These are phyloP conservation scores for Geosmithia morbida DNA, from an alignment of 2,329 filamentous ascomycete genomes.

Conservation along the genomic window DNA sequence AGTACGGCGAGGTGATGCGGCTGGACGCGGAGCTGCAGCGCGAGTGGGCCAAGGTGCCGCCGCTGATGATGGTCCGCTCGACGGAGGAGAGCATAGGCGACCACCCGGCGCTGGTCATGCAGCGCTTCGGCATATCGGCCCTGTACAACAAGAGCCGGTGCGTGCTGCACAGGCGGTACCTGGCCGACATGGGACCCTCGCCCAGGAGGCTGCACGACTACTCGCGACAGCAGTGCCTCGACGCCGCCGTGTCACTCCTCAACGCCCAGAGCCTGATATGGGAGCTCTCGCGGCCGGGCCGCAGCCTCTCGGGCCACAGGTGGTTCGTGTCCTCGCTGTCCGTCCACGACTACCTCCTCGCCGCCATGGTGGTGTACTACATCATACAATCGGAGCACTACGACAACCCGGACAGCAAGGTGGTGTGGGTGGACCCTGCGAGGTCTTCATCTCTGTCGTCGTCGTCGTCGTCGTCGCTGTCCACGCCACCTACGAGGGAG, in stretches of 20 bases:
- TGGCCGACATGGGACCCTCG: constrained; percentile 20
- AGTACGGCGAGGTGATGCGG: constrained; percentile 32
- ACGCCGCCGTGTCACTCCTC: constrained; percentile 32
- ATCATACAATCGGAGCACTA: constrained; percentile 27
- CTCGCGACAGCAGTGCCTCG: constrained; percentile 34
- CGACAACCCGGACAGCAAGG: constrained; percentile 16
- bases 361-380: constrained; percentile 25
- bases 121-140: constrained; percentile 35
- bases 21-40: constrained; percentile 30
- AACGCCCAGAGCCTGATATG: constrained; percentile 31
- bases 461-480: too few relatives aligned
- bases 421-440: constrained; percentile 16
- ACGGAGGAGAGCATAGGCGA: constrained; percentile 35
- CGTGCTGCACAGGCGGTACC: constrained; percentile 38
- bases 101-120: constrained; percentile 28
- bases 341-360: constrained; percentile 33
- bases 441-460: too few relatives aligned
- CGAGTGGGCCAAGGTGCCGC: constrained; percentile 28
- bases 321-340: constrained; percentile 30
- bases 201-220: constrained; percentile 16
- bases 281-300: constrained; percentile 26
- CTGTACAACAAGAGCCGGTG: constrained; percentile 41
- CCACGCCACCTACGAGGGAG: constrained; percentile 16
- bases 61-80: constrained; percentile 30
- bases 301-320: constrained; percentile 24